phyloP scores from a whole-genome alignment of 805 yeast genomes.

The Soucietia sequanensis region DNA sequence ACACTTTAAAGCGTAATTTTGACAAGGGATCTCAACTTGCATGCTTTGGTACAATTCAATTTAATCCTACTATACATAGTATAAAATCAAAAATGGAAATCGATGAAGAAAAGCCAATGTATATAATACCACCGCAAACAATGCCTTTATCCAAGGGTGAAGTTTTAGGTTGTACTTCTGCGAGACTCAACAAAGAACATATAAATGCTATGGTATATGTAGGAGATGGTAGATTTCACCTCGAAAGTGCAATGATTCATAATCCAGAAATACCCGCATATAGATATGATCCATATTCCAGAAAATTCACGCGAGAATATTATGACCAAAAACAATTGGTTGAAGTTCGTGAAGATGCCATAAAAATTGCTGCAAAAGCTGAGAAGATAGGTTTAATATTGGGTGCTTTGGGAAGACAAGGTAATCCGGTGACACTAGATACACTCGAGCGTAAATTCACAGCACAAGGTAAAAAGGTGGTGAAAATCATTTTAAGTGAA shows the following conservation, averaged over 20 bases:
- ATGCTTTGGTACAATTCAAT: slow-evolving; percentile 92
- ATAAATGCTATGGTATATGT: slow-evolving; percentile 82
- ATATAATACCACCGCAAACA: slow-evolving; percentile 83
- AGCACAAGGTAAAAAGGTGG: slow-evolving; percentile 61
- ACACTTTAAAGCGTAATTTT: slow-evolving; percentile 74
- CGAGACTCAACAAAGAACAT: slow-evolving; percentile 62
- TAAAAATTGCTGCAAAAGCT: slow-evolving; percentile 57
- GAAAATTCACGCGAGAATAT: slow-evolving; percentile 84
- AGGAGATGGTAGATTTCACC: slow-evolving; percentile 95
- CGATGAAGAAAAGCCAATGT: slow-evolving; percentile 50
- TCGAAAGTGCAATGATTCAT: slow-evolving; percentile 96
- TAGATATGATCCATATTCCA: slow-evolving; percentile 91
- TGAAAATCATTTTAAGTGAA: slow-evolving; percentile 83
- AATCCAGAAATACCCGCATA: slow-evolving; percentile 91
- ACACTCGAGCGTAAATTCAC: slow-evolving; percentile 57
- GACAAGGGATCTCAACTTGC: slow-evolving; percentile 65
- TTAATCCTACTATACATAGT: slow-evolving; percentile 90
- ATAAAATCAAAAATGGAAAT: slow-evolving; percentile 58
- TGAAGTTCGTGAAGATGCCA: slow-evolving; percentile 69
- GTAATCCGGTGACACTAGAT: slow-evolving; percentile 73
- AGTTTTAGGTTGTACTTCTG: slow-evolving; percentile 94
- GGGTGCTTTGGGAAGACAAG: slow-evolving; percentile 96
- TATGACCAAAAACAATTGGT: slow-evolving; percentile 87
- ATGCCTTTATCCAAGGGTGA: slow-evolving; percentile 94
- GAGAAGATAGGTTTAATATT: slow-evolving; percentile 77